Conservation (phyloP, 495 filamentous ascomycete species). For the Penicillium desertorum region DNA sequence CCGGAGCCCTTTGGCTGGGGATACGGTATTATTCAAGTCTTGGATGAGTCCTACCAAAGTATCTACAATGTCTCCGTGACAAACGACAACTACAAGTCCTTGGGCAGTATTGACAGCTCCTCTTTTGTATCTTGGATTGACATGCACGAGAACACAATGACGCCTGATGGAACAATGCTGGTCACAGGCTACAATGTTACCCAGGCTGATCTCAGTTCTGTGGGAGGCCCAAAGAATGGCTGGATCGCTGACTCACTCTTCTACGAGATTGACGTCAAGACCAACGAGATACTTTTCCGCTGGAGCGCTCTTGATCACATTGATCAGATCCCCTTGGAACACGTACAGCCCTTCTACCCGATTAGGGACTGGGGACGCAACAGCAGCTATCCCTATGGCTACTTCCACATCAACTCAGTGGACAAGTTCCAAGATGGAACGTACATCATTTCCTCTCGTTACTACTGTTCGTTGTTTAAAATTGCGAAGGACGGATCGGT, state of each 20-base stretch:
- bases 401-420: conserved; percentile 37
- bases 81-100: conserved; percentile 8
- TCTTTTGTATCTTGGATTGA: conserved; percentile 14
- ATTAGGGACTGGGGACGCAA: conserved; percentile 5
- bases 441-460: conserved; percentile 31
- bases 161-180: conserved; percentile 41
- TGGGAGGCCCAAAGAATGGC: conserved; percentile 38
- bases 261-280: conserved; percentile 41
- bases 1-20: conserved; percentile 18
- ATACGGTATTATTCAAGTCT: conserved; percentile 28
- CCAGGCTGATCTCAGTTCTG: conserved; percentile 34
- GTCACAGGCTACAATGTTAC: conserved; percentile 47
- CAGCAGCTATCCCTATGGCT: conserved; percentile 6
- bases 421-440: conserved; percentile 23
- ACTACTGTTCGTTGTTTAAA: conserved; percentile 30
- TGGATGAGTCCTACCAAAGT: conserved; percentile 40
- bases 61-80: conserved; percentile 26
- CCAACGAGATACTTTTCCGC: conserved; percentile 29
- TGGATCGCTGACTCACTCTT: conserved; percentile 47
- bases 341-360: conserved; percentile 7
- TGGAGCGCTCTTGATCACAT: conserved; percentile 28
- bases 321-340: background rate
- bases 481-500: conserved; percentile 20
- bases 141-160: conserved; percentile 38
- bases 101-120: conserved; percentile 5